A percentile compares a stretch with the other conserved stretches of the same genome.
Conservation (phyloP, 2,329 filamentous ascomycete genomes). For the Karstenula rhodostoma region DNA sequence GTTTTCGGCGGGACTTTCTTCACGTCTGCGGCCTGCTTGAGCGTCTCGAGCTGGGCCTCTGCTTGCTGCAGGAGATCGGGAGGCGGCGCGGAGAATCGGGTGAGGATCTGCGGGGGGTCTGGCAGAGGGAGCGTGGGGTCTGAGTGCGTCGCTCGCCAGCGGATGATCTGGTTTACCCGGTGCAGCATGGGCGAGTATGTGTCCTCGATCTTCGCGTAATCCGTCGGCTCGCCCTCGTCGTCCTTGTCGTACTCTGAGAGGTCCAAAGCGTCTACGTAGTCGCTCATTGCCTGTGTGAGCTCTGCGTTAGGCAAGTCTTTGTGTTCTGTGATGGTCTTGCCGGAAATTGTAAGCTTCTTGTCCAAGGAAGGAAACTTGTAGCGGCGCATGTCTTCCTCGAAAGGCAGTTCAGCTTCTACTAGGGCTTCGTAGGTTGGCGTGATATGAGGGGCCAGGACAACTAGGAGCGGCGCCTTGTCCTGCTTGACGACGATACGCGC, state of each 20-base stretch:
- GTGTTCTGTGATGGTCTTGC: constrained; percentile 80
- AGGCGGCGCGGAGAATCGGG: constrained; percentile 77
- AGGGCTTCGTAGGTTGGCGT: constrained; percentile 84
- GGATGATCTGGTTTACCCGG: constrained; percentile 84
- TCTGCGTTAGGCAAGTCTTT: constrained; percentile 80
- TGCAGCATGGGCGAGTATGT: constrained; percentile 88
- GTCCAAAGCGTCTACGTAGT: constrained; percentile 94
- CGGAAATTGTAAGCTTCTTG: constrained; percentile 84
- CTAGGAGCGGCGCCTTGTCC: constrained; percentile 76
- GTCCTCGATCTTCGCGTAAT: constrained; percentile 82
- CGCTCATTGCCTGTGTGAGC: constrained; percentile 81
- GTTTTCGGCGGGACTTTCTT: constrained; percentile 83
- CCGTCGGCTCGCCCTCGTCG: constrained; percentile 70
- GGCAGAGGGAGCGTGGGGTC: constrained; percentile 70
- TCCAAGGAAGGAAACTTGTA: constrained; percentile 93
- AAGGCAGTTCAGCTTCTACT: constrained; percentile 89
- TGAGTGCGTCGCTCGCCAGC: constrained; percentile 79
- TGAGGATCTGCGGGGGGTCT: constrained; percentile 56
- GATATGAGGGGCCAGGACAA: constrained; percentile 82
- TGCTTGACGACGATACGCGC: constrained; percentile 87
- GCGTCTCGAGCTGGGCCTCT: constrained; percentile 64
- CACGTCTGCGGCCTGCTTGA: constrained; percentile 76
- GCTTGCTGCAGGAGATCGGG: constrained; percentile 69
- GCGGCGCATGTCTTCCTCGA: constrained; percentile 88
- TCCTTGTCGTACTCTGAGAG: constrained; percentile 74